A percentile compares a stretch with the other conserved stretches of the same genome.
Evolutionary conservation across 2,329 filamentous ascomycete genomes (phyloP).

Genomic region (Aspergillus pseudoviridinutans): DNA sequence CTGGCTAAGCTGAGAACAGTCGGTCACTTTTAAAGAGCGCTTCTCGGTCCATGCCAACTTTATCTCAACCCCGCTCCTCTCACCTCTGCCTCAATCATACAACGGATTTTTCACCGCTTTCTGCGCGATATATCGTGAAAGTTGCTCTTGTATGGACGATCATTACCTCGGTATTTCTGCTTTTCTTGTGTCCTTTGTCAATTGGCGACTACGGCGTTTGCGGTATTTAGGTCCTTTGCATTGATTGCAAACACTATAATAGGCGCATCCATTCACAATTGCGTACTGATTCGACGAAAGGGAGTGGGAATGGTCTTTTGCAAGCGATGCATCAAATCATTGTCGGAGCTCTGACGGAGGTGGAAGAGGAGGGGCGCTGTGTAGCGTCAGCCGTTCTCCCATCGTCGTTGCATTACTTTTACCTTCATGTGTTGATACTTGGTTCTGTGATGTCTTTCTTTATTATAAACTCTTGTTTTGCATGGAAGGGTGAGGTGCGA

Average conservation of each 20-base stretch:
- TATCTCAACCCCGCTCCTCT: background rate
- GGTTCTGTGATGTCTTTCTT: background rate
- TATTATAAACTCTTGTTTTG: background rate
- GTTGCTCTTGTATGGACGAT: background rate
- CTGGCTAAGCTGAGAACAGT: conserved; percentile 17
- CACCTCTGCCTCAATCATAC: background rate
- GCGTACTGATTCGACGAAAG: background rate
- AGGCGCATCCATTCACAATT: background rate
- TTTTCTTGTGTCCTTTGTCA: background rate
- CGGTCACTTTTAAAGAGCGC: background rate
- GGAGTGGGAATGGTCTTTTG: background rate
- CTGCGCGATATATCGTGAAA: background rate
- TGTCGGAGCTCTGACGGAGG: background rate
- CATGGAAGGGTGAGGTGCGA: background rate
- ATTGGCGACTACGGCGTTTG: background rate
- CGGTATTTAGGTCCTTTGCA: background rate
- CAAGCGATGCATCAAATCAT: background rate
- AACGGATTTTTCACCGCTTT: background rate
- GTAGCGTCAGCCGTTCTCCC: background rate
- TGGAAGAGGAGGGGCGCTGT: background rate
- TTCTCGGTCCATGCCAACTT: background rate
- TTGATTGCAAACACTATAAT: background rate
- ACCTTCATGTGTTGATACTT: background rate
- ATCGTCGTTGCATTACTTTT: background rate
- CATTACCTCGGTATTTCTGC: background rate